phyloP scores from a whole-genome alignment of 108 stramenopile species.

The Cyclotella sp. region DNA sequence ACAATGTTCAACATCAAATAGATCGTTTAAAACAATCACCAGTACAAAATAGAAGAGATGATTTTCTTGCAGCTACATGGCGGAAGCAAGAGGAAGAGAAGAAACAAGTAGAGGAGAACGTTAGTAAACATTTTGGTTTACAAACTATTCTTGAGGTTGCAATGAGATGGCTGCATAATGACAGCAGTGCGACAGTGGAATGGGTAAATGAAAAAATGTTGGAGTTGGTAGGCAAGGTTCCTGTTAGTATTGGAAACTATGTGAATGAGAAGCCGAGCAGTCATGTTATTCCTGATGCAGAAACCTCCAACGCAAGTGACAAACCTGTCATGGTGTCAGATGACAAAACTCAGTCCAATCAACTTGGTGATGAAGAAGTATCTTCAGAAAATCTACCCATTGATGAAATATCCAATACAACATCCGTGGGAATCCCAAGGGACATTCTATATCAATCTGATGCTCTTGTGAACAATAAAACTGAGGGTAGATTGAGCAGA shows the following conservation, averaged over 20 bases:
- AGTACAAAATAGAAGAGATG: conserved; percentile 42
- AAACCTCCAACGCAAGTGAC: too few species aligned
- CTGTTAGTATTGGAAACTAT: too few species aligned
- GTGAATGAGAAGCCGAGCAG: too few species aligned
- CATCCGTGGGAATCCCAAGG: background rate
- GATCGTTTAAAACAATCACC: conserved; percentile 33
- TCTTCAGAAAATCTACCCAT: too few species aligned
- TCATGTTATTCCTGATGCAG: too few species aligned
- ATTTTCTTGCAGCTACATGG: conserved; percentile 22
- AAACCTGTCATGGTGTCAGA: too few species aligned
- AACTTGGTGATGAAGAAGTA: too few species aligned
- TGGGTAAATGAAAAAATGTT: too few species aligned
- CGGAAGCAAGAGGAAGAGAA: conserved; percentile 24
- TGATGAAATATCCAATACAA: background rate
- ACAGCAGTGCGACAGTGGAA: background rate
- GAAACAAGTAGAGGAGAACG: background rate
- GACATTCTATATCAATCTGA: background rate
- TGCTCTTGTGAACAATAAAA: background rate
- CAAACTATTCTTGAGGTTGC: background rate
- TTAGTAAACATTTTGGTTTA: background rate
- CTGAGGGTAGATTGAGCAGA: background rate
- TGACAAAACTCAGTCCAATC: too few species aligned
- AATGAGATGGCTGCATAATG: background rate
- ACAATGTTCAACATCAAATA: conserved; percentile 13
- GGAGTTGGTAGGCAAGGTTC: too few species aligned